Evolutionary conservation across 163 green algal species (phyloP).

Genomic region (Prototheca cutis): DNA sequence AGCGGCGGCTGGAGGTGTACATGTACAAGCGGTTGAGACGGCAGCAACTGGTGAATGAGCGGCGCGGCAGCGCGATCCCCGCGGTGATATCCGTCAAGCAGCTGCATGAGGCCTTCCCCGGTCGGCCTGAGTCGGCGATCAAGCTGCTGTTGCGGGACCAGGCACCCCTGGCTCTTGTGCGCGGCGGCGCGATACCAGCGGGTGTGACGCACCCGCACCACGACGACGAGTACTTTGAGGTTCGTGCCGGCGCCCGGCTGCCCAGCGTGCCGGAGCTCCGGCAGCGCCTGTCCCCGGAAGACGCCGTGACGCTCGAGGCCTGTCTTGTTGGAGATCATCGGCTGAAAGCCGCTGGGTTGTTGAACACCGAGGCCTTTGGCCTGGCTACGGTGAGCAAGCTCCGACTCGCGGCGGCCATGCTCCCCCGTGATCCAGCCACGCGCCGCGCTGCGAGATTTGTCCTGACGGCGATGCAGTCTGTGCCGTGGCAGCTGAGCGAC

Average conservation of each 20-base stretch:
- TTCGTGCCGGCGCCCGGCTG: slow-evolving; percentile 14
- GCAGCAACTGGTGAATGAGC: slow-evolving; percentile 3
- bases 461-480: slow-evolving; percentile 14
- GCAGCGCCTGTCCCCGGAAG: slow-evolving; percentile 1
- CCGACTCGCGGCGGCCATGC: slow-evolving; percentile 30
- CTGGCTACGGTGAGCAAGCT: slow-evolving; percentile 26
- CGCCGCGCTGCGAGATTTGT: slow-evolving; percentile 14
- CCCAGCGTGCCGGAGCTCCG: slow-evolving; percentile 27
- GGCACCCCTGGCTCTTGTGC: no score
- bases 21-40: slow-evolving; percentile 22
- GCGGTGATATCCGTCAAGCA: slow-evolving; percentile 8
- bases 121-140: slow-evolving; percentile 22
- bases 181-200: no score
- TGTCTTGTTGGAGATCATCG: slow-evolving; percentile 18
- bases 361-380: slow-evolving; percentile 18
- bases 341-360: slow-evolving; percentile 18
- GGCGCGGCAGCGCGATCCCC: background rate
- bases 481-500: slow-evolving; percentile 24
- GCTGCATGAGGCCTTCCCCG: slow-evolving; percentile 13
- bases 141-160: no score
- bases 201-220: no score
- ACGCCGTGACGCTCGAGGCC: slow-evolving; percentile 14
- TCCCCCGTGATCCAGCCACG: slow-evolving; percentile 13
- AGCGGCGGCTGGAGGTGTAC: slow-evolving; percentile 28
- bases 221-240: slow-evolving; percentile 17